A percentile compares a stretch with the other conserved stretches of the same genome.
phyloP scores from a whole-genome alignment of 2,329 filamentous ascomycete genomes.

The Blumeria hordei region DNA sequence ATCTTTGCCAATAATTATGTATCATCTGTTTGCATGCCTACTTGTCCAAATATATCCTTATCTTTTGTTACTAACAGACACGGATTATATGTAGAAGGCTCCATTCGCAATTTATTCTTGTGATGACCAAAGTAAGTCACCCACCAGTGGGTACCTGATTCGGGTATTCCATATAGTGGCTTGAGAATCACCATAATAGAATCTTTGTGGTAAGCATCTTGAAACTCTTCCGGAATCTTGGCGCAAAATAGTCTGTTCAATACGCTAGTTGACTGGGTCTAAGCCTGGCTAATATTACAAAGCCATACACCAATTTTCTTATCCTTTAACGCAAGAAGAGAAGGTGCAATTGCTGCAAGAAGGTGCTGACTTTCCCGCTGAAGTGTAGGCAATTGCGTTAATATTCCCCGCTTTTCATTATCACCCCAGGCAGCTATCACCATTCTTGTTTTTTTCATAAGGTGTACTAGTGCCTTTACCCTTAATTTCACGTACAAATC shows the following conservation, averaged over 20 bases:
- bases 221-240: not conserved
- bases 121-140: constrained; percentile 1
- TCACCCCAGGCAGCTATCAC: constrained; percentile 3
- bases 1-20: not conserved
- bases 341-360: not conserved
- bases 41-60: not conserved
- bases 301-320: no score
- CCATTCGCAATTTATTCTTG: not conserved
- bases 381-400: constrained; percentile 3
- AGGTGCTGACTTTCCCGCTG: constrained; percentile 2
- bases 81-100: not conserved
- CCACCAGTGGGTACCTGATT: constrained; percentile 2
- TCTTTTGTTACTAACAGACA: not conserved
- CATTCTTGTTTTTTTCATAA: constrained; percentile 1
- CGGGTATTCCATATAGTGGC: constrained; percentile 1
- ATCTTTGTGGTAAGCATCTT: not conserved
- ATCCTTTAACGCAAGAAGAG: no score
- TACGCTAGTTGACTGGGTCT: not conserved
- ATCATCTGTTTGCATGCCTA: constrained; percentile 1
- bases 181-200: not conserved
- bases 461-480: not conserved
- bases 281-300: constrained; percentile 2
- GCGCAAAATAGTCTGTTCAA: not conserved
- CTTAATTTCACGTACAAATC: not conserved
- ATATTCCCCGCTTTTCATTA: constrained; percentile 1